Evolutionary conservation across 2,329 filamentous ascomycete genomes (phyloP).

Genomic region (Exophiala spinifera): DNA sequence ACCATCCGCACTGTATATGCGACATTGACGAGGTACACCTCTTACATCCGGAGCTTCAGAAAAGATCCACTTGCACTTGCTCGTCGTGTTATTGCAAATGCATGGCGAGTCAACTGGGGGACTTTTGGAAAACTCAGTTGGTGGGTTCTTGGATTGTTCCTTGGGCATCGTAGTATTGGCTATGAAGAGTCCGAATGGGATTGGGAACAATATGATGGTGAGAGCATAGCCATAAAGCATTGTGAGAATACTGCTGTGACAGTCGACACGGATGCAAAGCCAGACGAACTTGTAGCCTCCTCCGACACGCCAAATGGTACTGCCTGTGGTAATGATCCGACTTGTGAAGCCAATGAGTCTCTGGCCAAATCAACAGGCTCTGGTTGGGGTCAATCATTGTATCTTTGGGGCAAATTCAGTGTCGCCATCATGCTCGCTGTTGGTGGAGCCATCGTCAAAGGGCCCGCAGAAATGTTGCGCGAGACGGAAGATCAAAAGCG

Average conservation of each 20-base stretch:
- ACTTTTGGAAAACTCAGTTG: conserved; percentile 35
- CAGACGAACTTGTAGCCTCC: not conserved
- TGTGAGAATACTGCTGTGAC: not conserved
- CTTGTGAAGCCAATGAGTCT: not conserved
- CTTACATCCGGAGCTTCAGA: conserved; percentile 23
- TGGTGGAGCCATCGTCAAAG: conserved; percentile 47
- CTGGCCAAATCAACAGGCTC: not conserved
- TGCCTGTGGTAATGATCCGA: not conserved
- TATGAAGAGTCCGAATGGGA: conserved; percentile 12
- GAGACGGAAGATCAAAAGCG: conserved; percentile 22
- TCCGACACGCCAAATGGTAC: not conserved
- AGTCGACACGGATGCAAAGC: conserved; percentile 20
- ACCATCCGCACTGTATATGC: conserved; percentile 29
- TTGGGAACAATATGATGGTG: conserved; percentile 27
- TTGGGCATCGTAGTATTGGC: conserved; percentile 23
- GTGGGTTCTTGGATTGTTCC: conserved; percentile 38
- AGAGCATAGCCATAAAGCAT: conserved; percentile 24
- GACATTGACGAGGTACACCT: conserved; percentile 27
- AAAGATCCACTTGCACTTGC: conserved; percentile 30
- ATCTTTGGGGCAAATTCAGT: conserved; percentile 49
- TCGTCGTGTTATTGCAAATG: conserved; percentile 34
- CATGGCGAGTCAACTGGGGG: conserved; percentile 35
- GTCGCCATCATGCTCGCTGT: conserved; percentile 48
- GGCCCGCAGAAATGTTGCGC: conserved; percentile 41
- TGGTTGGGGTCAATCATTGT: conserved; percentile 32